Conservation (phyloP, 192 early-diverging fungal species). For the Linnemannia zychae region DNA sequence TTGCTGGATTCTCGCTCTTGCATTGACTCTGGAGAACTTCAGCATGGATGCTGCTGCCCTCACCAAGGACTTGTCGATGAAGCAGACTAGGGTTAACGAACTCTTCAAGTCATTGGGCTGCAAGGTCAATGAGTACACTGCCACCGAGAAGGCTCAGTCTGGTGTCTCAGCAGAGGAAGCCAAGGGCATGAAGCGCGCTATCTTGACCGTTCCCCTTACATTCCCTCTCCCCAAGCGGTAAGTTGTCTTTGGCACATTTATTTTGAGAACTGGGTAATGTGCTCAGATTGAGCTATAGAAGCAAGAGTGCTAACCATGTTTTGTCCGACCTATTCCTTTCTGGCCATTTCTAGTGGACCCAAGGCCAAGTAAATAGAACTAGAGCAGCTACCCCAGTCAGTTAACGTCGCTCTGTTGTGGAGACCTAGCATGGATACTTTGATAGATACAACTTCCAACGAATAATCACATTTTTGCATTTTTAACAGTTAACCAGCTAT, state of each 20-base stretch:
- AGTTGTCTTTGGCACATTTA: neutral
- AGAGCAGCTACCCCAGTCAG: neutral
- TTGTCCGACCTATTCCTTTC: neutral
- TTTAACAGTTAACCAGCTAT: neutral
- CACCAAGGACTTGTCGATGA: conserved; percentile 74
- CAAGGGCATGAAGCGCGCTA: conserved; percentile 42
- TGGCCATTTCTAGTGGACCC: conserved; percentile 25
- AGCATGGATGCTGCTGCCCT: conserved; percentile 71
- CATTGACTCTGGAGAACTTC: conserved; percentile 81
- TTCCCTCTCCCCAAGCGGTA: conserved; percentile 56
- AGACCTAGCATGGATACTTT: neutral
- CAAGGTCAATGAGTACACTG: conserved; percentile 56
- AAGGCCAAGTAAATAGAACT: conserved; percentile 33
- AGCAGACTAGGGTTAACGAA: conserved; percentile 57
- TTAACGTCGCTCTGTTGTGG: neutral
- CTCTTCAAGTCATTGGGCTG: conserved; percentile 63
- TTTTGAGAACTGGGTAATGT: neutral
- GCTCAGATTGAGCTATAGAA: neutral
- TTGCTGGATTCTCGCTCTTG: conserved; percentile 81
- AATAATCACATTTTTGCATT: conserved; percentile 10
- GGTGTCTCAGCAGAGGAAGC: conserved; percentile 16
- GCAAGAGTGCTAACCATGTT: neutral
- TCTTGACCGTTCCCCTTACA: conserved; percentile 49
- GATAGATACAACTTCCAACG: conserved; percentile 1
- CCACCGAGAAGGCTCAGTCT: conserved; percentile 40